A percentile compares a stretch with the other conserved stretches of the same genome.
phyloP scores from a whole-genome alignment of 305 asterid genomes.

The Caryopteris hybrid region DNA sequence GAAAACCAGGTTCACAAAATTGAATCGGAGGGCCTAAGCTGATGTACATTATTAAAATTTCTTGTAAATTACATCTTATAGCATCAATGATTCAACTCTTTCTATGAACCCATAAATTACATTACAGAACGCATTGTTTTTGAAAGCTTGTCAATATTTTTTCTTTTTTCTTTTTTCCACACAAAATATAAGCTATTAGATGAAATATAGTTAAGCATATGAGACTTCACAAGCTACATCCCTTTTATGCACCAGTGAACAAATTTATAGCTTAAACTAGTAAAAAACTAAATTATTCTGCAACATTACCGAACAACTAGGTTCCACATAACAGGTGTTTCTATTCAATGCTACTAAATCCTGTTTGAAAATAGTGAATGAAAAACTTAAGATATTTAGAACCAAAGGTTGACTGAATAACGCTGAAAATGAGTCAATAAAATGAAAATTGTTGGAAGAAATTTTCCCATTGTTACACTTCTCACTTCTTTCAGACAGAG shows the following conservation, averaged over 20 bases:
- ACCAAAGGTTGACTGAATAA: background rate
- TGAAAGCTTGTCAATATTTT: background rate
- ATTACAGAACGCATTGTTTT: background rate
- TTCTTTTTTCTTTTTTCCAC: background rate
- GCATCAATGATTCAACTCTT: constrained; percentile 2
- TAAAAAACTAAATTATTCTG: background rate
- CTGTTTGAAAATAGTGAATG: background rate
- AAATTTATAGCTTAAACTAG: background rate
- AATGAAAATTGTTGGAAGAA: background rate
- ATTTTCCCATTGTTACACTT: background rate
- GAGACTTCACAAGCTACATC: constrained; percentile 2
- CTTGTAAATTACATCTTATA: background rate
- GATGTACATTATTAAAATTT: background rate
- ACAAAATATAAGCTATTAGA: background rate
- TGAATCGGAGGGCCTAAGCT: background rate
- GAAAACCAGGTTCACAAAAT: background rate
- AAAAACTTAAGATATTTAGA: background rate
- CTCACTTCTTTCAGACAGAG: background rate
- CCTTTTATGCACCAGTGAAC: background rate
- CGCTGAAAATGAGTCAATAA: background rate
- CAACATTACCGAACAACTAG: background rate
- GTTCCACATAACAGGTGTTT: too few species aligned
- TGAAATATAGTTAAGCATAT: background rate
- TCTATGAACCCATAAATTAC: background rate
- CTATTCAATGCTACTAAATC: background rate